Base-by-base conservation (phyloP, 257 asterid species). In the Verbena officinalis region DNA sequence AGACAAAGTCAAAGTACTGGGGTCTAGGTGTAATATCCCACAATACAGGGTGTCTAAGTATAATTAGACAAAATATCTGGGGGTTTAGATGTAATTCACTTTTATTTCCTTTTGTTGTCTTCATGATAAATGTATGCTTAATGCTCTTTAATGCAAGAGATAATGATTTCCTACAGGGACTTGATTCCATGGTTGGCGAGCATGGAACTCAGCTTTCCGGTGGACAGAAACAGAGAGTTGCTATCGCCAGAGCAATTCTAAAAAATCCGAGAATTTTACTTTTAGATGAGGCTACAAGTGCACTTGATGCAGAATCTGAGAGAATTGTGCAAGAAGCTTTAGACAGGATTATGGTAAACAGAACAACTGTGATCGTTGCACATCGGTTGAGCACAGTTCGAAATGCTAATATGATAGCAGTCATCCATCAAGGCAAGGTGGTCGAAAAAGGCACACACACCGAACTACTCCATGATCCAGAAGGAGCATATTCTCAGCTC, bases 281-380 rank as follows among this genome's bases (percentile, higher is more conserved):
- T 22, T 71, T 88, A 17, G 96, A 88, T 12, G 89, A 88, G 74
- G 96, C 96, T 36, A 85, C 96, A 21, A 88, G 96, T 72, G 96
- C 96, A 1, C 81, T 88, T 1, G 95, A 87, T 57, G 71, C 85
- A 1, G 95, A 85, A 55, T 87, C 95, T 2, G 92, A 87, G 77
- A 71, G 92, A 53, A 52, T 78, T 22, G 92, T 87, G 49, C 95
- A 84, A 59, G 90, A 84, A 69, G 92, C 95, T 14, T 69, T 88
- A 13, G 91, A 87, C 67, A 68, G 84, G 70, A 73, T 84, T 9
- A 84, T 87, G 95, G 85, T 77, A 3, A 73, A 77, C 70, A 66
- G 95, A 64, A 84, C 95, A 45, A 87, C 95, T 10, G 62, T 87
- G 16, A 62, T 87, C 1, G 92, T 87, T 45, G 92, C 95, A 0